These are phyloP conservation scores for Daedalea quercina DNA, from an alignment of 768 basidiomycete species.

Conservation along the genomic window DNA sequence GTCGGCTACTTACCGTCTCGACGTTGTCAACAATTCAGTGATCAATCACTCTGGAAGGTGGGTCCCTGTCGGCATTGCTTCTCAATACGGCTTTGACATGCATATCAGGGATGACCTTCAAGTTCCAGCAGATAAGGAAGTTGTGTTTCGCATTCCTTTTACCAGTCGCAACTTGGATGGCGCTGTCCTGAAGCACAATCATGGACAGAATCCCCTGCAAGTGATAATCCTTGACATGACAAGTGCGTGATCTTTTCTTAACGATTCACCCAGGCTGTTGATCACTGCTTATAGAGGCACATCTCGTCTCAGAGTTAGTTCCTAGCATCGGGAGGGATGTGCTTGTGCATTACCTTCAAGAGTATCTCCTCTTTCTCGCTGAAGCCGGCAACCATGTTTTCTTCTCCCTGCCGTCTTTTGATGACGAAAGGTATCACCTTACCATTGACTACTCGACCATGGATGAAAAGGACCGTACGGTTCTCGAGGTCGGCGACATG, in stretches of 20 bases:
- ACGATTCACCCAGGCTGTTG: not conserved
- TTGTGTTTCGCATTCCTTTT: constrained; percentile 22
- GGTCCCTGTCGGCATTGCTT: not conserved
- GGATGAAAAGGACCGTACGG: constrained; percentile 3
- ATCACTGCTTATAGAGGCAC: constrained; percentile 7
- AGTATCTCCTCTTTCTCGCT: constrained; percentile 22
- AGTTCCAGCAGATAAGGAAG: constrained; percentile 6
- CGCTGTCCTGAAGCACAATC: constrained; percentile 15
- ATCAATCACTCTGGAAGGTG: constrained; percentile 1
- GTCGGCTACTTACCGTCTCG: constrained; percentile 18
- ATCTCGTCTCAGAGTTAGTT: constrained; percentile 5
- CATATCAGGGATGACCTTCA: constrained; percentile 7
- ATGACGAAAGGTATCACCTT: constrained; percentile 15
- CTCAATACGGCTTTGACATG: not conserved
- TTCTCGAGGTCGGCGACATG: constrained; percentile 12
- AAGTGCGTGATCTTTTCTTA: not conserved
- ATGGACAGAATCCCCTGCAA: constrained; percentile 14
- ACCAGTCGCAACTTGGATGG: constrained; percentile 13
- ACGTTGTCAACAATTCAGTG: constrained; percentile 9
- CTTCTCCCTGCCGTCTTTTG: constrained; percentile 25
- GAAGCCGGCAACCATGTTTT: constrained; percentile 24
- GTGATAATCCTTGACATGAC: constrained; percentile 15
- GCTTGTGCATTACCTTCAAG: constrained; percentile 9
- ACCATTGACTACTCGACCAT: constrained; percentile 22
- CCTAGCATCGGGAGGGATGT: constrained; percentile 8